Evolutionary conservation across 768 basidiomycete genomes (phyloP), one percentile per base, ranked within the genome.

Genomic region (Boletus patriciae): DNA sequence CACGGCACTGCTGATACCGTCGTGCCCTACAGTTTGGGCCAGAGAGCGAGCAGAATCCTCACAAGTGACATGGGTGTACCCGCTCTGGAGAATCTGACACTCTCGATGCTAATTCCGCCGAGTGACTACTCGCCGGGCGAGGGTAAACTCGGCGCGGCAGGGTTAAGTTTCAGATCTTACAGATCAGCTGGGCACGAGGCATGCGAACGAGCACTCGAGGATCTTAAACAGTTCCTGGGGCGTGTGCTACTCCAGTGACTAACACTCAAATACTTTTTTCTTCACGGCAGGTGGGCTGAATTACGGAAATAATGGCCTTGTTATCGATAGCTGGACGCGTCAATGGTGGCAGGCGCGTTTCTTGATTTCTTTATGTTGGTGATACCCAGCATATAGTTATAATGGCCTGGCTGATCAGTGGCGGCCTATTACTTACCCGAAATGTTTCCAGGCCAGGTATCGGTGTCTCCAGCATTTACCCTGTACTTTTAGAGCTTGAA

Each of bases 1-100:
- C 90, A 94, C 60, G 94, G 94, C 23, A 80, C 77, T 7, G 77
- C 70, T 16, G 94, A 98, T 73, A 85, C 83, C 8, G 77, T 96
- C 23, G 87, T 97, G 52, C 78, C 78, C 55, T 78, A 77, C 62
- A 60, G 78, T 27, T 77, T 84, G 48, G 83, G 83, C 23, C 68
- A 78, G 52, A 70, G 71, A 47, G 88, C 90, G 9, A 73, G 79
- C 37, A 79, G 84, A 8, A 80, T 81, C 56, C 73, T 95, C 43
- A 80, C 78, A 36, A 68, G 76, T 15, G 63, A 79, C 16, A 66
- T 91, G 40, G 83, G 84, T 16, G 75, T 89, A 53, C 65, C 78
- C 19, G 66, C 47, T 57, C 59, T 67, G 8, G 77, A 76, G 27
- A 61, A 74, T 34, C 66, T 74, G 27, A 68, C 68, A 9, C 77